These are phyloP conservation scores for Penicillium herquei DNA, from an alignment of 495 filamentous ascomycete genomes.

Conservation along the genomic window DNA sequence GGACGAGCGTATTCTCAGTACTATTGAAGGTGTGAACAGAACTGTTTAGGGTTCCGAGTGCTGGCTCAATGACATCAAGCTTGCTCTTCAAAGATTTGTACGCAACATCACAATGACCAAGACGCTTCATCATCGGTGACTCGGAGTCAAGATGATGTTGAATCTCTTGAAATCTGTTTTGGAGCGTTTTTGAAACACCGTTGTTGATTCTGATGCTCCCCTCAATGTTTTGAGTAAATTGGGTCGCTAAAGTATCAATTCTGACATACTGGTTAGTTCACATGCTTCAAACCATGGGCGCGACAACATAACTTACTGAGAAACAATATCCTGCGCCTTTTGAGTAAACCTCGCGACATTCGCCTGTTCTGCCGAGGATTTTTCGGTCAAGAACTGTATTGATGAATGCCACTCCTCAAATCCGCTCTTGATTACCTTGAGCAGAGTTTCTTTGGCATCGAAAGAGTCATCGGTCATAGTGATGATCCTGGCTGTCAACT, in stretches of 20 bases:
- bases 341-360: conserved; percentile 21
- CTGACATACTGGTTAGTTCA: conserved; percentile 8
- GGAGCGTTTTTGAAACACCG: conserved; percentile 10
- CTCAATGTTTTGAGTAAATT: conserved; percentile 16
- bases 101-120: conserved; percentile 15
- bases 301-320: conserved; percentile 20
- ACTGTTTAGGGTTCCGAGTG: conserved; percentile 13
- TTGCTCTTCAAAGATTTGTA: conserved; percentile 15
- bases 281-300: not conserved
- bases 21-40: conserved; percentile 15
- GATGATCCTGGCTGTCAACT: conserved; percentile 17
- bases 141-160: conserved; percentile 17
- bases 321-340: conserved; percentile 12
- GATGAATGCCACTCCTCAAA: conserved; percentile 20
- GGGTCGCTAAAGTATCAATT: conserved; percentile 16
- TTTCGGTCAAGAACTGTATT: conserved; percentile 19
- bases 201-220: conserved; percentile 16
- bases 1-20: conserved; percentile 19
- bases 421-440: conserved; percentile 8
- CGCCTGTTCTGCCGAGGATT: conserved; percentile 11
- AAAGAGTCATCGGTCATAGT: conserved; percentile 7
- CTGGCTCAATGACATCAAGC: conserved; percentile 19
- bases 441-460: conserved; percentile 12
- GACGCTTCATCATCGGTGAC: conserved; percentile 25
- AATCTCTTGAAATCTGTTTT: conserved; percentile 22